A percentile compares a stretch with the other conserved stretches of the same genome.
Evolutionary conservation across 345 rosid genomes (phyloP).

Genomic region (Aquilaria sinensis): DNA sequence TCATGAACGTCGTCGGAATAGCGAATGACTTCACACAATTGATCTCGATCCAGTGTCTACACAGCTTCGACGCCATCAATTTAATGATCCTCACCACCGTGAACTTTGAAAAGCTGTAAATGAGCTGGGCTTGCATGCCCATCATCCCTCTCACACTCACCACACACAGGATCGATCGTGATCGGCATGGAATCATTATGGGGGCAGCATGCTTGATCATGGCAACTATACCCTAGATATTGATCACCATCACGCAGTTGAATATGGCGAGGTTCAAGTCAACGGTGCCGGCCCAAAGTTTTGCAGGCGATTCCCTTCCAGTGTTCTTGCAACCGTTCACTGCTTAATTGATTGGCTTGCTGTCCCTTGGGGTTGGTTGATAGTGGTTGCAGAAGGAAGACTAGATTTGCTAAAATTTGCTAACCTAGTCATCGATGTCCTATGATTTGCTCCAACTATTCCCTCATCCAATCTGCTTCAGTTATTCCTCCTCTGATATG

Average conservation of each 20-base stretch:
- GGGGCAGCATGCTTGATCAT: conserved; percentile 80
- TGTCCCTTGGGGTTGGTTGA: too few relatives aligned
- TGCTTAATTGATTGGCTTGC: neutral
- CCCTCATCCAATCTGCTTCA: too few relatives aligned
- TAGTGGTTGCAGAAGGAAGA: too few relatives aligned
- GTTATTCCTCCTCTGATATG: too few relatives aligned
- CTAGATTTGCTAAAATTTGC: too few relatives aligned
- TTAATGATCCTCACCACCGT: conserved; percentile 52
- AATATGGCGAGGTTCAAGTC: conserved; percentile 63
- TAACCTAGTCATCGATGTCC: too few relatives aligned
- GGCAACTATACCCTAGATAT: conserved; percentile 58
- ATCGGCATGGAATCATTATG: conserved; percentile 61
- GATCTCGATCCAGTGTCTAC: conserved; percentile 54
- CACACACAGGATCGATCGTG: conserved; percentile 67
- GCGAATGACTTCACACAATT: conserved; percentile 81
- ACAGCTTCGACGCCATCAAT: conserved; percentile 63
- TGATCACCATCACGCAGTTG: conserved; percentile 55
- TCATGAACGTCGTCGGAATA: conserved; percentile 52
- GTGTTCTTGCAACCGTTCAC: too few relatives aligned
- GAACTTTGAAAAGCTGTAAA: conserved; percentile 57
- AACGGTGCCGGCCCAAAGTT: conserved; percentile 43
- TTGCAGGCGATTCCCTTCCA: conserved; percentile 50
- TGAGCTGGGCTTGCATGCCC: conserved; percentile 68
- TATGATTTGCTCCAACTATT: too few relatives aligned
- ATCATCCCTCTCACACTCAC: conserved; percentile 63